Percentiles rank a stretch among this genome's conserved stretches.
Evolutionary conservation across 2,329 filamentous ascomycete genomes (phyloP).

Genomic region (Metarhizium album): DNA sequence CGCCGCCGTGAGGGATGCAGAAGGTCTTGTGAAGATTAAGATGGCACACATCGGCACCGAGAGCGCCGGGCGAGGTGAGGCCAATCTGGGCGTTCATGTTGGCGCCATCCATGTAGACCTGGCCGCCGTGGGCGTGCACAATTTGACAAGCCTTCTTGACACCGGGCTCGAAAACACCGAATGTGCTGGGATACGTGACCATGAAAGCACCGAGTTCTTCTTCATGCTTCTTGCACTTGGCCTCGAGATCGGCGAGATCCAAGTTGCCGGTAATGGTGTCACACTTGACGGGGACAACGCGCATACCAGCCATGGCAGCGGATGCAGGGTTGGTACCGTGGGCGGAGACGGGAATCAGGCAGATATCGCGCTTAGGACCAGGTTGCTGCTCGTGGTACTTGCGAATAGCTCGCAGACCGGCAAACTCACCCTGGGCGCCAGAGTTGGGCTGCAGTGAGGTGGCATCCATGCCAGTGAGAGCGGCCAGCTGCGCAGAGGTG

Average conservation of each 20-base stretch:
- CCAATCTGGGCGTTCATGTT: constrained; percentile 99
- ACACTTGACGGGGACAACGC: constrained; percentile 86
- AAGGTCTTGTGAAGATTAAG: constrained; percentile 98
- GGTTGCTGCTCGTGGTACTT: constrained; percentile 65
- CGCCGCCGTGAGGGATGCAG: constrained; percentile 93
- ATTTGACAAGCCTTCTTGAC: constrained; percentile 77
- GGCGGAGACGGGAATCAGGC: constrained; percentile 87
- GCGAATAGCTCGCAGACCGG: constrained; percentile 78
- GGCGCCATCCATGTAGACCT: constrained; percentile 97
- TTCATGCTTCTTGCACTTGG: constrained; percentile 80
- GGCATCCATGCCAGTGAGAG: constrained; percentile 83
- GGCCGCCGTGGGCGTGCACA: constrained; percentile 78
- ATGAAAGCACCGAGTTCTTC: constrained; percentile 85
- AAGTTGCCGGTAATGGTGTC: constrained; percentile 80
- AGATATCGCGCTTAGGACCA: constrained; percentile 71
- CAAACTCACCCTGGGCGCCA: constrained; percentile 89
- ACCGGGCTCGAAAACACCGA: constrained; percentile 84
- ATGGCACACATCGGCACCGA: constrained; percentile 94
- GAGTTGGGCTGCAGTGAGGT: constrained; percentile 91
- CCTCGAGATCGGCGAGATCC: constrained; percentile 73
- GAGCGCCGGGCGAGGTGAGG: constrained; percentile 86
- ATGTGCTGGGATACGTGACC: constrained; percentile 94
- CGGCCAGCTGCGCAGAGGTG: constrained; percentile 64
- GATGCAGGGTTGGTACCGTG: constrained; percentile 95
- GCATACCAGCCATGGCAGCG: constrained; percentile 92